Percentiles rank a stretch among this genome's conserved stretches.
These are phyloP conservation scores for Plasmodium sp. DNA, from an alignment of 169 alveolate genomes.

Conservation along the genomic window DNA sequence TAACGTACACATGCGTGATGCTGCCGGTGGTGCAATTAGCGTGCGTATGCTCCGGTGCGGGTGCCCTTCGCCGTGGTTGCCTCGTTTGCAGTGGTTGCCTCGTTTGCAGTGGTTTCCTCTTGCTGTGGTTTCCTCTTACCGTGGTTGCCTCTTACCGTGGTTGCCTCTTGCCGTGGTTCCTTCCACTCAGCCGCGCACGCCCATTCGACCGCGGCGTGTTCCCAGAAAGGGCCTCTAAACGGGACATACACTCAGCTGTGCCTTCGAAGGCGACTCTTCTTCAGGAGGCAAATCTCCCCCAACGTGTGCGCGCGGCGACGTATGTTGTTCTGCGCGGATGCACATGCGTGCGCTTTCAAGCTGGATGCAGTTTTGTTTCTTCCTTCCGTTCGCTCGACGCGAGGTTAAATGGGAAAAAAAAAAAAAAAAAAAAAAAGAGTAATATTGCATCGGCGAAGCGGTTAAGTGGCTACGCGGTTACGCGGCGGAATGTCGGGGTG, in stretches of 20 bases:
- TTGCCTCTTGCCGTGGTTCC: background rate
- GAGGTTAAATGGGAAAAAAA: background rate
- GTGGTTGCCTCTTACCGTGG: background rate
- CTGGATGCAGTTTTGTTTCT: background rate
- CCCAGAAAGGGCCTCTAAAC: background rate
- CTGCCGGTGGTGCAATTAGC: background rate
- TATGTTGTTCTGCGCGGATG: constrained; percentile 1
- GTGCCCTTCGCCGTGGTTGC: background rate
- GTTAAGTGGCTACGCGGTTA: background rate
- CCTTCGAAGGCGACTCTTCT: background rate
- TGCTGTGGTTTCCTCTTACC: background rate
- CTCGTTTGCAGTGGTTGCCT: no score
- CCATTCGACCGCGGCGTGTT: background rate
- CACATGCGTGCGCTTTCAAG: background rate
- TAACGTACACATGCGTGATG: background rate
- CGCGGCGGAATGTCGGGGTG: background rate
- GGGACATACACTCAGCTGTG: background rate
- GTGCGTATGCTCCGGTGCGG: background rate
- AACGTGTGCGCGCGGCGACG: background rate
- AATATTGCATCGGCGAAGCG: background rate
- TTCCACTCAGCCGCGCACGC: background rate
- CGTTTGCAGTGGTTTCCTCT: background rate
- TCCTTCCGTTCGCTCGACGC: background rate
- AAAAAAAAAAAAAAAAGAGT: background rate
- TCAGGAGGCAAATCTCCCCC: background rate